Conservation (phyloP, 306 rosid genomes). For the Prunus kanzakura region DNA sequence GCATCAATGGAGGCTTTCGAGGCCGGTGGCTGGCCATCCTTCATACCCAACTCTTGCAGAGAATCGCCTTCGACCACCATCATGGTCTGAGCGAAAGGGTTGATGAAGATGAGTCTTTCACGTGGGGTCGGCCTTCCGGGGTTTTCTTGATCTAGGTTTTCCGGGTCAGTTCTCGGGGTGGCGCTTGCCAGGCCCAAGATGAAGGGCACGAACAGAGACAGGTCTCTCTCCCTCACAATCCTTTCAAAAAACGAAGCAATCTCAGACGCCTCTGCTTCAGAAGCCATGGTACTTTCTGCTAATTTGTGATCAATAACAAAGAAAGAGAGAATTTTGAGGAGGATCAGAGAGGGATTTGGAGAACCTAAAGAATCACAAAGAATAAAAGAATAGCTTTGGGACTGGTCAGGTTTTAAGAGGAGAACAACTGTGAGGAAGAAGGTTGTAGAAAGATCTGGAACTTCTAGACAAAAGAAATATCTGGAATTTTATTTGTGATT, state of each 20-base stretch:
- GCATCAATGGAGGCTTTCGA: constrained; percentile 67
- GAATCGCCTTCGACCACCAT: constrained; percentile 54
- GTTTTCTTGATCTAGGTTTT: constrained; percentile 6
- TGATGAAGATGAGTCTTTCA: constrained; percentile 54
- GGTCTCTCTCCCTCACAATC: constrained; percentile 41
- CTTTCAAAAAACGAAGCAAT: constrained; percentile 43
- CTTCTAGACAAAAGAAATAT: neutral
- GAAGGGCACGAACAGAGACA: constrained; percentile 53
- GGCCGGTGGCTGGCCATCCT: constrained; percentile 70
- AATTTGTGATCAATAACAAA: neutral
- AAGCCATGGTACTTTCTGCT: constrained; percentile 43
- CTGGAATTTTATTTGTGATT: neutral
- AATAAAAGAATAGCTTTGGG: neutral
- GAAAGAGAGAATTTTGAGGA: neutral
- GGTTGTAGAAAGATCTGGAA: constrained; percentile 73
- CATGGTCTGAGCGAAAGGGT: constrained; percentile 56
- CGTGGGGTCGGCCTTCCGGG: neutral
- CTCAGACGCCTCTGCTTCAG: constrained; percentile 41
- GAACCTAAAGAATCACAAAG: neutral
- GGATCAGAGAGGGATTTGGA: too few species aligned
- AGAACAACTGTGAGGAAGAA: constrained; percentile 16
- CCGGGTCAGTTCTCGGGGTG: constrained; percentile 4
- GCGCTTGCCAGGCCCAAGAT: constrained; percentile 44
- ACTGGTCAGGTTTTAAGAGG: neutral
- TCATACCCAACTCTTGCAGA: constrained; percentile 36